Conservation (phyloP, 768 basidiomycete genomes). For the Rhizopogon vinicolor region DNA sequence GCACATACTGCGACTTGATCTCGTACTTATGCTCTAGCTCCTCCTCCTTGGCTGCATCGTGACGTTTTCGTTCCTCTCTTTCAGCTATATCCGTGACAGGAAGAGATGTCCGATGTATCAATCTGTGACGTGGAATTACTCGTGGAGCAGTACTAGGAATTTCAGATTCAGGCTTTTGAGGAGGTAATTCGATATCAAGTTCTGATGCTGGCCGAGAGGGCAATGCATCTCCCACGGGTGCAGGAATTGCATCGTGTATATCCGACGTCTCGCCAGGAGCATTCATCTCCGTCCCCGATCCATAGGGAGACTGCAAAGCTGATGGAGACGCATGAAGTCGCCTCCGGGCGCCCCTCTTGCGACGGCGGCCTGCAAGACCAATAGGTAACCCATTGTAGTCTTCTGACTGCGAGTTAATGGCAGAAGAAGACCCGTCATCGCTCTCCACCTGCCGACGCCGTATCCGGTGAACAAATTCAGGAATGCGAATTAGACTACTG, state of each 20-base stretch:
- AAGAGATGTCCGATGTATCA: slow-evolving; percentile 31
- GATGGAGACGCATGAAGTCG: slow-evolving; percentile 21
- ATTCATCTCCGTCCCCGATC: slow-evolving; percentile 9
- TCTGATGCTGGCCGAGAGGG: slow-evolving; percentile 6
- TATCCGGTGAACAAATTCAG: slow-evolving; percentile 32
- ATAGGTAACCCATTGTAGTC: slow-evolving; percentile 25
- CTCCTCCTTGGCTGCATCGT: slow-evolving; percentile 42
- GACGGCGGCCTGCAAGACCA: slow-evolving; percentile 3
- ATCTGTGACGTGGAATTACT: background rate
- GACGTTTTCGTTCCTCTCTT: slow-evolving; percentile 16
- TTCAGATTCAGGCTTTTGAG: background rate
- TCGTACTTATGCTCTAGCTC: slow-evolving; percentile 54
- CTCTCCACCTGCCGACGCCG: slow-evolving; percentile 34
- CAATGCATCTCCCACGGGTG: slow-evolving; percentile 1
- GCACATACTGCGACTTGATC: slow-evolving; percentile 22
- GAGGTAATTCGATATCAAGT: background rate
- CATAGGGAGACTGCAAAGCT: slow-evolving; percentile 16
- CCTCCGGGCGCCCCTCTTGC: slow-evolving; percentile 6
- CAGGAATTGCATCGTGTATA: slow-evolving; percentile 3
- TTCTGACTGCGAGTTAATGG: slow-evolving; percentile 42
- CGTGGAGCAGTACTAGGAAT: background rate
- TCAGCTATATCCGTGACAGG: slow-evolving; percentile 7
- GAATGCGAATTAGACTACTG: slow-evolving; percentile 37
- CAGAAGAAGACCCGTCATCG: slow-evolving; percentile 45
- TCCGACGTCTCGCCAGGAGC: slow-evolving; percentile 4